Evolutionary conservation across 129 eudicot species (phyloP), one percentile per base, ranked within the genome.

Genomic region (Chrysanthemum makinoi): DNA sequence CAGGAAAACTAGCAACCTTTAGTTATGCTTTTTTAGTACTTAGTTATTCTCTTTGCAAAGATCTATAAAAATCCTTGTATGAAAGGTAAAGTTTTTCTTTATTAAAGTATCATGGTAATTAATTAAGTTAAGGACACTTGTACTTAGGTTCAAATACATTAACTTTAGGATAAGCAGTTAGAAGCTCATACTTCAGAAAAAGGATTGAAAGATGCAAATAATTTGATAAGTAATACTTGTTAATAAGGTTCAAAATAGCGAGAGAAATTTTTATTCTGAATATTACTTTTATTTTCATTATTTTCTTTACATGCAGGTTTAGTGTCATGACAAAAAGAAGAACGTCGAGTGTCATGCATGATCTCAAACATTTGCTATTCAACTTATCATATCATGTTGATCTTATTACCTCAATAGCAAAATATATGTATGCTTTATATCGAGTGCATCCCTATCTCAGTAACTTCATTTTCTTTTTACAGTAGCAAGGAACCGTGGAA

Each of bases 1-100:
- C 39, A 69, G 35, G 24, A n/a, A 43, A 68, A 61, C 53, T 69
- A 26, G 70, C 69, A 51, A 49, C 50, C 10, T 14, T 13, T 48
- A 19, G 30, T 20, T 61, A 6, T 58, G 16, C 13, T 12, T 55
- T 54, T 75, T 54, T 66, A 55, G 22, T 43, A 39, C 3, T 7
- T 39, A 39, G 4, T 62, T 52, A 22, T 62, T 35, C 53, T 39
- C 58, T 22, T 69, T 69, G 11, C 10, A 69, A 69, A 50, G 49
- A 44, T 39, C 14, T 52, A 10, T 52, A 53, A 77, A 6, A 44
- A 16, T 55, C 39, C 2, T 66, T 16, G 14, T 56, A 12, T 17
- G 15, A 66, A 75, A 48, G 54, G 43, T 49, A 48, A 22, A 10
- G 3, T 57, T 19, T 28, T 51, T 15, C 24, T 15, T 16, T 16